Base-by-base conservation (phyloP, 352 stramenopile species). In the Aphanomyces invadans region DNA sequence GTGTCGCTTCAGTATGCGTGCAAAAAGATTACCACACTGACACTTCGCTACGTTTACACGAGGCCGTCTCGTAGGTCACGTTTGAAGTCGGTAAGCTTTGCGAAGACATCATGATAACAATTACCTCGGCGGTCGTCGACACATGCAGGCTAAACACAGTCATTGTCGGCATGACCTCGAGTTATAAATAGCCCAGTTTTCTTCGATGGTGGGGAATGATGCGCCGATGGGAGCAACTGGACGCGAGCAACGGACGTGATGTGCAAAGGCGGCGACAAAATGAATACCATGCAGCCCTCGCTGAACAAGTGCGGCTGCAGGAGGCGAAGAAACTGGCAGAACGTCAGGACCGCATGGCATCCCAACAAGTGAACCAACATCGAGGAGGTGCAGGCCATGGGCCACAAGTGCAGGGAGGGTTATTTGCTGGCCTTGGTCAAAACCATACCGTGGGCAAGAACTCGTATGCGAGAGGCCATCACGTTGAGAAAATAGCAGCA, bases 281-380 rank as follows among this genome's bases (percentile, higher is more conserved):
- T 31, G 60, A 67, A 39, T 67, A 67, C 32, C 48, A 49, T 25
- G 38, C 48, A 23, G 60, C 60, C 3, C 32, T 67, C 15, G 60
- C 60, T 4, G 60, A 67, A 33, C 60, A 67, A 23, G 60, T 67
- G 49, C 60, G 60, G 11, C 21, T 32, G 29, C 45, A 67, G 49
- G 60, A 67, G 25, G 60, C 60, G 1, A 67, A 67, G 60, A 67
- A 67, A 21, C 21, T 29, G 10, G 60, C 60, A 5, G 60, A 67
- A 23, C 45, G 60, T 19, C 25, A 46, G 2, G 59, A 44, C n/a
- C n/a, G 46, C 11, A 25, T 54, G 46, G 10, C n/a, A 7, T 15
- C 46, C n/a, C n/a, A 54, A 31, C 19, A 1, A 2, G 7, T 42
- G 15, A 7, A 7, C 7, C 36, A 42, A 15, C 36, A 48, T n/a